These are phyloP conservation scores for Trichosporon faecale DNA, from an alignment of 1,284 basidiomycete species.

Conservation along the genomic window DNA sequence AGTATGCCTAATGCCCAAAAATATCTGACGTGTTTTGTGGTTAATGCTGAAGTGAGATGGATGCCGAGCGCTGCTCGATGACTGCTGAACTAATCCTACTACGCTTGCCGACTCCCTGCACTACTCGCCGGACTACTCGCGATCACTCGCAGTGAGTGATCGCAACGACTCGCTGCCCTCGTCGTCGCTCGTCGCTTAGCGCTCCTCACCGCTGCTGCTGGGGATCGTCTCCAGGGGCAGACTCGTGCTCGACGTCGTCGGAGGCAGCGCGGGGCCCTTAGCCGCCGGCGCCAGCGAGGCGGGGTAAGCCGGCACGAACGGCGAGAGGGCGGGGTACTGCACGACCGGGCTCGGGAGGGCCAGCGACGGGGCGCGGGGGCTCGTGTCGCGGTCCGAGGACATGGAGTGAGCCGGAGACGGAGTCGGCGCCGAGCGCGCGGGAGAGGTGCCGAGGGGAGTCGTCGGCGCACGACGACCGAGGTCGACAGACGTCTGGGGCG, in stretches of 20 bases:
- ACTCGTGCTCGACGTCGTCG: background rate
- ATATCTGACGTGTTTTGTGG: too few species aligned
- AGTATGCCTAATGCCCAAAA: too few species aligned
- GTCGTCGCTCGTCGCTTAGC: background rate
- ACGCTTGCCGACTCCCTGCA: too few species aligned
- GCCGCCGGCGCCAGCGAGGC: background rate
- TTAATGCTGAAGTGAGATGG: too few species aligned
- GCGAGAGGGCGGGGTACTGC: background rate
- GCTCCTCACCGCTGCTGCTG: background rate
- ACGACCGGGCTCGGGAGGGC: background rate
- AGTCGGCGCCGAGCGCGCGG: background rate
- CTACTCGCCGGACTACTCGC: too few species aligned
- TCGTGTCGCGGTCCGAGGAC: background rate
- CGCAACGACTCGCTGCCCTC: background rate
- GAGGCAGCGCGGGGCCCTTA: background rate
- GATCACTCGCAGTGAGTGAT: background rate
- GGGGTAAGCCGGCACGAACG: background rate
- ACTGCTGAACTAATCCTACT: too few species aligned
- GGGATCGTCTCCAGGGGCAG: background rate
- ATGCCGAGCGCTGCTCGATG: too few species aligned
- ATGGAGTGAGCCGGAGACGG: background rate
- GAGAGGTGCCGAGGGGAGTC: background rate
- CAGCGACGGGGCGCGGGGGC: background rate
- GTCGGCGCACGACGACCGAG: background rate
- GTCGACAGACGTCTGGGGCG: background rate